Evolutionary conservation across 2,329 filamentous ascomycete genomes (phyloP).

Genomic region (Xylariales sp.): DNA sequence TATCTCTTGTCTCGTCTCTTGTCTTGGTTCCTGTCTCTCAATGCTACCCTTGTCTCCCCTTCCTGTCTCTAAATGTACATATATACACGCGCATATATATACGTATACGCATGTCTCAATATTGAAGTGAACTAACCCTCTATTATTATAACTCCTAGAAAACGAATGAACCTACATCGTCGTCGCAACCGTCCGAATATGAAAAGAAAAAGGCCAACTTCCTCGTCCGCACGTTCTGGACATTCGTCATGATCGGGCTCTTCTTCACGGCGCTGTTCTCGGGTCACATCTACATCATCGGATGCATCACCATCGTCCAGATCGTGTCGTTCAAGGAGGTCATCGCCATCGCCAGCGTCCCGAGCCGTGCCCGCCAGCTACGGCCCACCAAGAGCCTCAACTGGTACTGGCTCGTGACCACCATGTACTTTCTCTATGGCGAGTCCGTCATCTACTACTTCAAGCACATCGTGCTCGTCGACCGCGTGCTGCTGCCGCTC

Average conservation of each 20-base stretch:
- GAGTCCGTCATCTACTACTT: constrained; percentile 99
- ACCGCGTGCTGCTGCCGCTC: constrained; percentile 90
- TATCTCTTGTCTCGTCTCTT: constrained; percentile 38
- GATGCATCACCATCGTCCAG: constrained; percentile 91
- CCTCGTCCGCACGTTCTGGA: constrained; percentile 97
- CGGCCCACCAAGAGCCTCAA: constrained; percentile 96
- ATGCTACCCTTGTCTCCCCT: too few relatives aligned
- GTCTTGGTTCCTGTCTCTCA: constrained; percentile 37
- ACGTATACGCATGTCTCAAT: too few relatives aligned
- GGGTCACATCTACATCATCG: constrained; percentile 97
- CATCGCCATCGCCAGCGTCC: constrained; percentile 95
- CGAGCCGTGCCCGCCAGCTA: constrained; percentile 88
- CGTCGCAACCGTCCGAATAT: constrained; percentile 72
- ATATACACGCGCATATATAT: background rate
- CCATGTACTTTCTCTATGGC: constrained; percentile 99
- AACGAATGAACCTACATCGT: constrained; percentile 53
- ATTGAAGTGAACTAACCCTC: too few relatives aligned
- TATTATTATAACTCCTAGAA: constrained; percentile 51
- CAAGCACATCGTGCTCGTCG: constrained; percentile 96
- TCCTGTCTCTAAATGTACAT: background rate
- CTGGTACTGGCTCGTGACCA: constrained; percentile 99
- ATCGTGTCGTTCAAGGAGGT: constrained; percentile 99
- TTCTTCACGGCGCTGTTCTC: constrained; percentile 96
- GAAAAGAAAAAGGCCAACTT: constrained; percentile 99
- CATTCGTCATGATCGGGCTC: constrained; percentile 92